Conservation (phyloP, 169 alveolate species). For the Theileria orientalis region DNA sequence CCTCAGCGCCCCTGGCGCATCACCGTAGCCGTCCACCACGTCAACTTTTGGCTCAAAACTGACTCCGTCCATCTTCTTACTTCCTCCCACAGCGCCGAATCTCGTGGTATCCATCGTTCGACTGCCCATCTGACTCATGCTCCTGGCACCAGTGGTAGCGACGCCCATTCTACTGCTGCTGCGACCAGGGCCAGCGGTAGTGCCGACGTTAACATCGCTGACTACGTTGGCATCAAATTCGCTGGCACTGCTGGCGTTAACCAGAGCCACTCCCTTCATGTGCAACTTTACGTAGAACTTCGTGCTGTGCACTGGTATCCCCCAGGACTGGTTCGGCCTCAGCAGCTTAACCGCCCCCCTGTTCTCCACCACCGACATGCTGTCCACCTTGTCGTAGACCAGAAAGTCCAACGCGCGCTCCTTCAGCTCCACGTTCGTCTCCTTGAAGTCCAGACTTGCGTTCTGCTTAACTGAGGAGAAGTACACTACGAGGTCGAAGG, state of each 20-base stretch:
- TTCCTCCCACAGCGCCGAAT: no score
- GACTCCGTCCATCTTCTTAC: no score
- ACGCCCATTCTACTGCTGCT: no score
- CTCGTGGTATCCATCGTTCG: not conserved
- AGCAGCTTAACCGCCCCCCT: conserved; percentile 7
- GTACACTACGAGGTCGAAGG: conserved; percentile 23
- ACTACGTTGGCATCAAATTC: not conserved
- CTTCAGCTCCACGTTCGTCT: no score
- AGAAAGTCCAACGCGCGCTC: not conserved
- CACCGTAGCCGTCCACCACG: no score
- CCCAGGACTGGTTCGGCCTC: conserved; percentile 35
- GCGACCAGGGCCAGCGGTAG: no score
- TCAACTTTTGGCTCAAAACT: no score
- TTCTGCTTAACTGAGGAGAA: not conserved
- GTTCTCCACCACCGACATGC: conserved; percentile 2
- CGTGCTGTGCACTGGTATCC: conserved; percentile 47
- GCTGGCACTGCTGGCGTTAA: not conserved
- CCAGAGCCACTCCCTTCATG: conserved; percentile 28
- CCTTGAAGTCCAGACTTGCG: not conserved
- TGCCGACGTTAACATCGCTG: not conserved
- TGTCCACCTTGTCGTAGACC: not conserved
- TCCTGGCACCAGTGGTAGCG: no score
- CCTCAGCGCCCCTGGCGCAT: no score
- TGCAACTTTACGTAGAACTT: conserved; percentile 31
- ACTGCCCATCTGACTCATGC: no score